Conservation (phyloP, 2,329 filamentous ascomycete genomes). For the Pleurostoma richardsiae region DNA sequence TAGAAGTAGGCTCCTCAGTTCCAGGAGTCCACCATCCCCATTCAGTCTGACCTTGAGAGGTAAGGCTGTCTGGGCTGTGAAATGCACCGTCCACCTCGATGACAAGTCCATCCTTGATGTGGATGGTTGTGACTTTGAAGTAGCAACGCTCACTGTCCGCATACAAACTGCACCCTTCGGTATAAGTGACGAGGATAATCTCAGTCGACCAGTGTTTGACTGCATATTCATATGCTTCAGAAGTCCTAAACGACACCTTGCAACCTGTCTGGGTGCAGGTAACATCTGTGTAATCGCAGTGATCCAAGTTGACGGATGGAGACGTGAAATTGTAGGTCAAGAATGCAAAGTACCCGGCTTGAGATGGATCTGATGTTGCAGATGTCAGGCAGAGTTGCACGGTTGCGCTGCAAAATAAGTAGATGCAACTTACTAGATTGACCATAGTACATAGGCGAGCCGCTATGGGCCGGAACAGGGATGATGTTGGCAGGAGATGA, state of each 20-base stretch:
- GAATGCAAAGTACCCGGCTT: conserved; percentile 17
- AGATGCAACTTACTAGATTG: conserved; percentile 5
- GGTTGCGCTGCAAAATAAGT: neutral
- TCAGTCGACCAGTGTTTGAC: conserved; percentile 3
- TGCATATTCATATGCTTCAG: conserved; percentile 1
- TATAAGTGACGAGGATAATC: conserved; percentile 4
- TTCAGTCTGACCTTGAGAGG: neutral
- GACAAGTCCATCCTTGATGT: neutral
- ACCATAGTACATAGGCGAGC: conserved; percentile 17
- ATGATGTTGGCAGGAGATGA: conserved; percentile 14
- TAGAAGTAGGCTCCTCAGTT: no score
- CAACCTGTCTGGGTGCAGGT: neutral
- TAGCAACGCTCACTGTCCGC: neutral
- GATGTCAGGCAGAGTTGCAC: neutral
- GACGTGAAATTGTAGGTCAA: conserved; percentile 18
- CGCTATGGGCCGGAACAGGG: conserved; percentile 13
- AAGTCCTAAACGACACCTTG: conserved; percentile 3
- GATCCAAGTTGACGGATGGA: conserved; percentile 23
- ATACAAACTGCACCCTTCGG: neutral
- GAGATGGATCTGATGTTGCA: conserved; percentile 11
- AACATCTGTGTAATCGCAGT: conserved; percentile 12
- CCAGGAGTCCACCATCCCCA: neutral
- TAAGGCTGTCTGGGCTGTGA: neutral
- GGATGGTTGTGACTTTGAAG: neutral
- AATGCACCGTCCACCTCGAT: neutral